Base-by-base conservation (phyloP, 164 flowering plant genomes). In the Kingdonia uniflora region DNA sequence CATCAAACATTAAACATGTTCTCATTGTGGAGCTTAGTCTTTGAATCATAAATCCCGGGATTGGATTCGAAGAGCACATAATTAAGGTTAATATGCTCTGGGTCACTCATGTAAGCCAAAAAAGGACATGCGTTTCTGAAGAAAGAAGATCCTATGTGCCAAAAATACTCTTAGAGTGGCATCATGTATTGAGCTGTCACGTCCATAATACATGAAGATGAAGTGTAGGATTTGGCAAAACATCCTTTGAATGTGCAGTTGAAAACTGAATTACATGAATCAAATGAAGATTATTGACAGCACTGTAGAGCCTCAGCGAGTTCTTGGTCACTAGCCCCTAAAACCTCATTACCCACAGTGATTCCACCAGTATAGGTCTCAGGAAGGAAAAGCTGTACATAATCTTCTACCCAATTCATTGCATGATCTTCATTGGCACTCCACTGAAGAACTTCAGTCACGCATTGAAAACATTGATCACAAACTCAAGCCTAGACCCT, bases 161-260 rank as follows among this genome's bases (percentile, higher is more conserved):
- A n/a, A n/a, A n/a, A n/a, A n/a, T n/a, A n/a, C n/a, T n/a, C n/a
- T n/a, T n/a, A n/a, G n/a, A n/a, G n/a, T n/a, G n/a, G n/a, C n/a
- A n/a, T n/a, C n/a, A n/a, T 80, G 58, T 71, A 82, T 56, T 69
- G 78, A 24, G 35, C 62, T 25, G 74, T 52, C 39, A 52, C 62
- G 5, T 76, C 81, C 37, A 43, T 72, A 54, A 82, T 53, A 56
- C 89, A 78, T 1, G 85, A 73, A 7, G 89, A 82, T 15, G 85
- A 85, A 59, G 89, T 85, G 49, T 55, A 82, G n/a, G 89, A 82
- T 42, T 70, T 62, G 21, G 66, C 63, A 61, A 82, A 80, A 42
- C 87, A 17, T 79, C 65, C 14, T 84, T 80, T 35, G n/a, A n/a
- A n/a, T n/a, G n/a, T n/a, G n/a, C n/a, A n/a, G n/a, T n/a, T n/a